Evolutionary conservation across 352 stramenopile species (phyloP), one percentile per base, ranked within the genome.

Genomic region (Globisporangium abappressorium): DNA sequence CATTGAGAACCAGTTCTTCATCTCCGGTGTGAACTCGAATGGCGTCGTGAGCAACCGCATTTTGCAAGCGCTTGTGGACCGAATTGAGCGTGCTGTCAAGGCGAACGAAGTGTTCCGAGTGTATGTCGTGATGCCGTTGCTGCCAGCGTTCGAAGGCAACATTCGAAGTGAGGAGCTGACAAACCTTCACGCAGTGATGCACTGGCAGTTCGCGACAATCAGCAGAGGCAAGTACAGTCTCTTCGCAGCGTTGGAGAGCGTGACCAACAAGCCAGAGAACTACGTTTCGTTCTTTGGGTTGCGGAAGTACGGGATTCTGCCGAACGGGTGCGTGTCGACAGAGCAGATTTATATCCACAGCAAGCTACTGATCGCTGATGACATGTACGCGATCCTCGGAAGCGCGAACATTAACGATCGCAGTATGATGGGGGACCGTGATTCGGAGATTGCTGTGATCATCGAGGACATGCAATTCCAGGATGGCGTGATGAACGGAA

Each of bases 381-480:
- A 98, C 69, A 83, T 84, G 64, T 88, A 90, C 24, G 89, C 78
- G 56, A 95, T 98, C 41, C 87, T 98, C 55, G 94, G 95, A 22
- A 97, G 88, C 62, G 95, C 94, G 11, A 98, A 98, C 79, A 98
- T 98, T 62, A 98, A 98, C 60, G 93, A 98, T 69, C 90, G 95
- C 8, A 98, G 91, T 69, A 95, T 98, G 85, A 91, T 92, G 57
- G 95, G 94, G 47, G 88, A 97, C 54, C 91, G 93, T 51, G 89
- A 96, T 67, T 95, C 87, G 26, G 89, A 96, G 53, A 96, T 96
- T 69, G 89, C 82, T 26, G 62, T 96, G 34, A 78, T 96, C 62
- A 84, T 96, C 12, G 87, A 96, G 66, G 89, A 96, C 58, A 84
- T 88, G 64, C 79, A 92, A 61, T 91, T 93, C 72, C 79, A 92